phyloP scores from a whole-genome alignment of 805 yeast genomes.

The Yarrowia keelungensis region DNA sequence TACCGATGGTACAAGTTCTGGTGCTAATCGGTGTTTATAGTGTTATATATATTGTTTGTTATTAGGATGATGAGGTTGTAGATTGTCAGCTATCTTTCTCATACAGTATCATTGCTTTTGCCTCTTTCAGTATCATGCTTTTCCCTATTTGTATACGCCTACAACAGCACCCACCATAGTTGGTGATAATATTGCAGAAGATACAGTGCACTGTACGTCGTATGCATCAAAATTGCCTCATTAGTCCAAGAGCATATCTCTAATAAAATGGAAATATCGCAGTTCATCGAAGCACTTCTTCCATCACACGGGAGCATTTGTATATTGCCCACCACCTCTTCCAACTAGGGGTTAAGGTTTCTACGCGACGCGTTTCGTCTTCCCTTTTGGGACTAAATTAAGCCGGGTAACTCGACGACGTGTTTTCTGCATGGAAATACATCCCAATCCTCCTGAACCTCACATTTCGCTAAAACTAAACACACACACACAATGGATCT shows the following conservation, averaged over 20 bases:
- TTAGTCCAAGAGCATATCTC: too few relatives aligned
- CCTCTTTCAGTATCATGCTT: too few relatives aligned
- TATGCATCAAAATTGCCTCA: too few relatives aligned
- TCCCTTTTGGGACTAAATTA: conserved; percentile 25
- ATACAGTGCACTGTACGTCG: too few relatives aligned
- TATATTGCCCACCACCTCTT: too few relatives aligned
- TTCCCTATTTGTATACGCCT: too few relatives aligned
- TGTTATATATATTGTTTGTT: conserved; percentile 31
- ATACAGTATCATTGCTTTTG: too few relatives aligned
- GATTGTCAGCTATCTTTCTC: not conserved
- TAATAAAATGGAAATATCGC: too few relatives aligned
- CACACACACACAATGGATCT: conserved; percentile 33
- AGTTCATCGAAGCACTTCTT: too few relatives aligned
- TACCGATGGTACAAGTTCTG: conserved; percentile 63
- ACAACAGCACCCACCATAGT: too few relatives aligned
- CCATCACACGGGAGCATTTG: too few relatives aligned
- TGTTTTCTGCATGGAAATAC: conserved; percentile 14
- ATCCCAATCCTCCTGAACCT: not conserved
- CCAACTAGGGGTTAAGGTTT: conserved; percentile 10
- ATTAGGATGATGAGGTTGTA: not conserved
- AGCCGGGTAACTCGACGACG: conserved; percentile 30
- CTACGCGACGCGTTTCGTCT: conserved; percentile 4
- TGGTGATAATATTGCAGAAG: too few relatives aligned
- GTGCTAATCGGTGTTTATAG: conserved; percentile 53
- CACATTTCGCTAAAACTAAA: not conserved